These are phyloP conservation scores for Beauveria varroae DNA, from an alignment of 2,329 filamentous ascomycete species.

Conservation along the genomic window DNA sequence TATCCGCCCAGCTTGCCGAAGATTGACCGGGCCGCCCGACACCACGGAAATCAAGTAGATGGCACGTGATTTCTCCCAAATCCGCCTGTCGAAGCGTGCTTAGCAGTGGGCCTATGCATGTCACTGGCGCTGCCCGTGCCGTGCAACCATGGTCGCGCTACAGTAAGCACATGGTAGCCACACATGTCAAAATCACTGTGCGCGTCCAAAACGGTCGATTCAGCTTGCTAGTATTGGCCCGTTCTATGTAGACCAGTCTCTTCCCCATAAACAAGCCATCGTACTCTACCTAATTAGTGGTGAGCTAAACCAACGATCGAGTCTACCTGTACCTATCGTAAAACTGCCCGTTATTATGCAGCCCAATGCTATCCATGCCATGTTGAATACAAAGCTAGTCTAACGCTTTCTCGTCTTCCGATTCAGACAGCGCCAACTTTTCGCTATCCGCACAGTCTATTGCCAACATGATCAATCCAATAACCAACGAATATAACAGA, in stretches of 20 bases:
- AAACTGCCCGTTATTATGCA: not conserved
- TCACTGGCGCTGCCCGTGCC: not conserved
- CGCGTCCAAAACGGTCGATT: not conserved
- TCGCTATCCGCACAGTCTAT: not conserved
- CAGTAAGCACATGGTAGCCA: not conserved
- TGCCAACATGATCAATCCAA: not conserved
- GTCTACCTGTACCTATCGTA: not conserved
- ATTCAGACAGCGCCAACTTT: not conserved
- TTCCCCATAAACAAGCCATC: not conserved
- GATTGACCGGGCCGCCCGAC: slow-evolving; percentile 20
- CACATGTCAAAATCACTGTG: not conserved
- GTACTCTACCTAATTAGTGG: not conserved
- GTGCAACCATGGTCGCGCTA: not conserved
- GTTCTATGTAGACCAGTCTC: not conserved
- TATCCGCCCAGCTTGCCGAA: slow-evolving; percentile 22
- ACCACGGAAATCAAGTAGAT: not conserved
- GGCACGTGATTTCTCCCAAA: not conserved
- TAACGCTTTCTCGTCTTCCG: not conserved
- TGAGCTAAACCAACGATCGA: not conserved
- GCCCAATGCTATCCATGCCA: not conserved
- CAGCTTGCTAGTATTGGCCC: not conserved
- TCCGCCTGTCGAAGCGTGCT: not conserved
- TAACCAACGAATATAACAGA: not conserved
- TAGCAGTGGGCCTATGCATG: not conserved
- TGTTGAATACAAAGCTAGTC: not conserved